These are phyloP conservation scores for Dichomitus squalens DNA, from an alignment of 1,284 basidiomycete genomes.

Conservation along the genomic window DNA sequence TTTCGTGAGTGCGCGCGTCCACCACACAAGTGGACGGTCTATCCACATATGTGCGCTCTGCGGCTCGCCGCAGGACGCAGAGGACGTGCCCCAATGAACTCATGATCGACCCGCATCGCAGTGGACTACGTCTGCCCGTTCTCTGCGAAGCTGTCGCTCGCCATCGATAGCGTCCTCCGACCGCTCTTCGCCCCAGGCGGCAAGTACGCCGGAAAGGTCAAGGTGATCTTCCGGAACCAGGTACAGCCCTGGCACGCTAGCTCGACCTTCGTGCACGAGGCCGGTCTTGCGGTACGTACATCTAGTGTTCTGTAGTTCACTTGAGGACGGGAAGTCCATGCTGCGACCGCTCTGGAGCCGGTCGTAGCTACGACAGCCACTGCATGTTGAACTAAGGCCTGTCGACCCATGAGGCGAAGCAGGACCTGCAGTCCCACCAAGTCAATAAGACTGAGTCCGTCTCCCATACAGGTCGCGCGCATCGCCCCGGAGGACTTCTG, in stretches of 20 bases:
- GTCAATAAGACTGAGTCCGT: not conserved
- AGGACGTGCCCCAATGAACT: not conserved
- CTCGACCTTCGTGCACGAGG: slow-evolving; percentile 81
- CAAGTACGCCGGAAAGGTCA: slow-evolving; percentile 77
- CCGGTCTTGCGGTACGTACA: slow-evolving; percentile 71
- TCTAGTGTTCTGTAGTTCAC: not conserved
- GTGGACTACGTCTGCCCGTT: slow-evolving; percentile 91
- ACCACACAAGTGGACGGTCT: not conserved
- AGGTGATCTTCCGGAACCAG: slow-evolving; percentile 79
- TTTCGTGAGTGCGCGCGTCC: slow-evolving; percentile 62
- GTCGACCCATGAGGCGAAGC: not conserved
- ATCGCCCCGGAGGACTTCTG: slow-evolving; percentile 79
- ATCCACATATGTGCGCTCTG: not conserved
- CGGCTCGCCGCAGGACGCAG: not conserved
- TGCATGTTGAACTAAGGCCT: not conserved
- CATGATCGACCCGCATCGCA: slow-evolving; percentile 27
- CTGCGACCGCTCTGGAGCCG: not conserved
- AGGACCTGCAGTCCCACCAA: too few relatives aligned
- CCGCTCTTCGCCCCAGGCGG: slow-evolving; percentile 64
- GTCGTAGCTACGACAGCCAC: not conserved
- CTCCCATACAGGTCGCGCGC: slow-evolving; percentile 51
- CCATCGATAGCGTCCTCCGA: slow-evolving; percentile 62
- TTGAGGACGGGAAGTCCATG: too few relatives aligned
- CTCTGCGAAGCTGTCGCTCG: slow-evolving; percentile 65
- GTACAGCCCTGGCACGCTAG: slow-evolving; percentile 84